Evolutionary conservation across 345 rosid species (phyloP), one percentile per base, ranked within the genome.

Genomic region (Hibiscus trionum): DNA sequence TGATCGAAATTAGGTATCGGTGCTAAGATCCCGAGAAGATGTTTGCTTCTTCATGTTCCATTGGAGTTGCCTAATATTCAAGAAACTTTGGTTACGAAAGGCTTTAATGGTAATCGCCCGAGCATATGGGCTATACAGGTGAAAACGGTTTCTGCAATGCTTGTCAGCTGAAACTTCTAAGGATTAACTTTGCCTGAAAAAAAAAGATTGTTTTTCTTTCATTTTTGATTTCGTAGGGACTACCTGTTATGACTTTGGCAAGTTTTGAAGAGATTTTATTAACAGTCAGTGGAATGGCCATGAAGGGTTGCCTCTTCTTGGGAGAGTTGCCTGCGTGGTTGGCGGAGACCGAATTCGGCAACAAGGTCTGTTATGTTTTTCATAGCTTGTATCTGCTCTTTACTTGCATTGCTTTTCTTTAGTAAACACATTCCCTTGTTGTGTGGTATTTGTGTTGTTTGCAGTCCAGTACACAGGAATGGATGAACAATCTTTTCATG

Each of bases 81-180:
- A 73, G 79, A 86, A 64, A 59, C 33, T 76, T 78, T 91, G 82
- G 75, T 72, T 4, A 61, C 75, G 5, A 90, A 87, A 75, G 97
- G 97, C 73, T 91, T 94, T 75, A 83, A 80, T 14, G 97, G 92
- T 27, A 86, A 78, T 53, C 86, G 78, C 10, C 93, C 93, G 55
- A 91, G 97, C 71, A 78, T 88, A 76, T 94, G 97, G 97, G 90
- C 84, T 77, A 82, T 91, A 62, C 99, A 94, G 97, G 97, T 93
- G 74, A 80, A 61, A 29, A 42, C 71, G 61, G 64, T 56, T 50
- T 31, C 7, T 71, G 33, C 47, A 1, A 9, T 55, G 10, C 44
- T 70, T 35, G 12, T 55, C 15, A 59, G 37, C 16, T 27, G 33
- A 26, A 59, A 27, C 62, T 59, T 59, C 7, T 14, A 55, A 19